phyloP scores from a whole-genome alignment of 257 asterid genomes.

The Vinca minor region DNA sequence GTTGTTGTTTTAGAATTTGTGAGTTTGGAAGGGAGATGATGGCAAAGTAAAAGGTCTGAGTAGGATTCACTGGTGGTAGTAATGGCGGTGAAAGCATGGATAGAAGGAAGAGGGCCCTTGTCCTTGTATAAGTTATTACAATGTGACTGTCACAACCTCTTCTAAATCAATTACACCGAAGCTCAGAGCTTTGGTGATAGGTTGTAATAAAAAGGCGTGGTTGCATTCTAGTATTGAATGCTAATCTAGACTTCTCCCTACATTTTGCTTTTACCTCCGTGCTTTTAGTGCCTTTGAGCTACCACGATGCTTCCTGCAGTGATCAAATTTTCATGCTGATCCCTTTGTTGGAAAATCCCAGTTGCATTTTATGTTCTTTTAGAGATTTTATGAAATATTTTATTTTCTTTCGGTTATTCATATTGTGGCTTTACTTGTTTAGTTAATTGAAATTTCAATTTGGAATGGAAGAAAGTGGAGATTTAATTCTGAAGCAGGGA shows the following conservation, averaged over 20 bases:
- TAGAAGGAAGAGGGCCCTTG: conserved; percentile 60
- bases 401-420: too few relatives aligned
- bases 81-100: conserved; percentile 28
- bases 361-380: too few relatives aligned
- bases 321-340: conserved; percentile 59
- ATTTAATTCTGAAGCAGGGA: too few relatives aligned
- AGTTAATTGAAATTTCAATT: too few relatives aligned
- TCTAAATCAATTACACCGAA: conserved; percentile 34
- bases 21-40: too few relatives aligned
- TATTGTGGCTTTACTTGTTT: too few relatives aligned
- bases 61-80: conserved; percentile 39
- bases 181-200: conserved; percentile 36
- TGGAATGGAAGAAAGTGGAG: too few relatives aligned
- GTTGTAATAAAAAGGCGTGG: conserved; percentile 58
- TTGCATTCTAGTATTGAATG: conserved; percentile 68
- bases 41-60: conserved; percentile 92
- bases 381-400: too few relatives aligned
- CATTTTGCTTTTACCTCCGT: conserved; percentile 24
- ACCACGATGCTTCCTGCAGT: conserved; percentile 39
- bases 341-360: conserved; percentile 20
- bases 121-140: conserved; percentile 40
- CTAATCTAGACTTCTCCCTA: conserved; percentile 57
- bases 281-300: too few relatives aligned
- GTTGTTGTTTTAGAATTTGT: too few relatives aligned
- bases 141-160: conserved; percentile 71